These are phyloP conservation scores for Chernovozyma sophiae-reginae DNA, from an alignment of 1,139 yeast species.

Conservation along the genomic window DNA sequence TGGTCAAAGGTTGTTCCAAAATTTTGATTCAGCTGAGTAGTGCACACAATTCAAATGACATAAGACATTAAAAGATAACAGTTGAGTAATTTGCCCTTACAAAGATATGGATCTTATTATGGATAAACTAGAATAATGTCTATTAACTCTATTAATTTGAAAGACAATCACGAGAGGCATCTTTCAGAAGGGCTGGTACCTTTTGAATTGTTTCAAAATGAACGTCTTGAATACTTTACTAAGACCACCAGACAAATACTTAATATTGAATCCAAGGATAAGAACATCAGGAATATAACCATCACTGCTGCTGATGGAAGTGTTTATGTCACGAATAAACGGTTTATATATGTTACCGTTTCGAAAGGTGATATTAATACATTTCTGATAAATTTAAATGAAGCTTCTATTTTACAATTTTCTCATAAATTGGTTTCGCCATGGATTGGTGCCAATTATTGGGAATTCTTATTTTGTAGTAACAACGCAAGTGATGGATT, in stretches of 20 bases:
- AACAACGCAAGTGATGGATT: conserved; percentile 41
- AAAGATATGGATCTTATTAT: too few species aligned
- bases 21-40: too few species aligned
- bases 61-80: too few species aligned
- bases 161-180: conserved; percentile 16
- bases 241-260: conserved; percentile 23
- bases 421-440: conserved; percentile 44
- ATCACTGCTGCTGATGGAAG: conserved; percentile 33
- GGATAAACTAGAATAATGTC: conserved; percentile 26
- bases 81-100: too few species aligned
- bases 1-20: too few species aligned
- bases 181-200: conserved; percentile 19
- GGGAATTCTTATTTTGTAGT: conserved; percentile 41
- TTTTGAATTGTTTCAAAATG: conserved; percentile 20
- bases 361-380: conserved; percentile 37
- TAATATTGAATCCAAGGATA: conserved; percentile 15
- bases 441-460: conserved; percentile 54
- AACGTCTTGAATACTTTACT: conserved; percentile 16
- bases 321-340: conserved; percentile 32
- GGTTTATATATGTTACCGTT: conserved; percentile 34
- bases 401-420: conserved; percentile 20
- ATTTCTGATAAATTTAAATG: conserved; percentile 29
- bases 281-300: conserved; percentile 11
- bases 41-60: too few species aligned
- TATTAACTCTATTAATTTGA: conserved; percentile 26